These are phyloP conservation scores for Chlamydomonas asymmetrica DNA, from an alignment of 139 green algal species.

Conservation along the genomic window DNA sequence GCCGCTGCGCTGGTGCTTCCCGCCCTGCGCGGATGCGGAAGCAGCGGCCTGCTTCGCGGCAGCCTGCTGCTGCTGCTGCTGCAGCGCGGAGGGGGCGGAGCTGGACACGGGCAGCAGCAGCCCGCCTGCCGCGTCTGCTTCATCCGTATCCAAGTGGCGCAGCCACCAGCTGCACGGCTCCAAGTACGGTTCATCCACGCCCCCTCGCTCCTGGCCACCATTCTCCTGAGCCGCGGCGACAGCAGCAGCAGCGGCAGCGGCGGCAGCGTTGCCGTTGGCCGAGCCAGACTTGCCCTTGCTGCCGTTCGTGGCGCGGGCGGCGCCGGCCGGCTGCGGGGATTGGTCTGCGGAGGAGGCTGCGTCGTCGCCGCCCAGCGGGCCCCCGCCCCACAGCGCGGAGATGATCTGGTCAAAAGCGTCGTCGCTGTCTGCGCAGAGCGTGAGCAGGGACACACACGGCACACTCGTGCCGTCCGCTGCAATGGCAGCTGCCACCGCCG, in stretches of 20 bases:
- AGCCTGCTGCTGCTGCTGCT: neutral
- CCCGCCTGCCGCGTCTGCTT: neutral
- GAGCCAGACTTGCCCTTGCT: neutral
- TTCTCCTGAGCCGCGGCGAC: neutral
- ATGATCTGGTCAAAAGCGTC: slow-evolving; percentile 34
- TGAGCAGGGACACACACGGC: slow-evolving; percentile 26
- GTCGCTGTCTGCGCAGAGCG: slow-evolving; percentile 26
- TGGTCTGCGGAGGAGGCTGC: neutral
- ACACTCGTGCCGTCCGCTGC: slow-evolving; percentile 40
- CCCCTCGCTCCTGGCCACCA: neutral
- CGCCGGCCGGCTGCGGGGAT: neutral
- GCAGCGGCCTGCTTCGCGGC: too few species aligned
- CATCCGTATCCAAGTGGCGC: slow-evolving; percentile 45
- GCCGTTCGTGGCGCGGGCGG: neutral
- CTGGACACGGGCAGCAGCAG: too few species aligned
- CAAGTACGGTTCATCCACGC: slow-evolving; percentile 44
- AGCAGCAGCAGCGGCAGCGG: neutral
- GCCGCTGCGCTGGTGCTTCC: slow-evolving; percentile 18
- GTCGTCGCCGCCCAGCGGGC: slow-evolving; percentile 16
- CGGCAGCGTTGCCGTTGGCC: neutral
- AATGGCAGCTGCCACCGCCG: slow-evolving; percentile 11
- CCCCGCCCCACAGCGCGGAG: slow-evolving; percentile 25
- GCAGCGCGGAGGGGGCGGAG: too few species aligned
- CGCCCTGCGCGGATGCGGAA: too few species aligned
- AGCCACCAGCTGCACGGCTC: slow-evolving; percentile 64